Evolutionary conservation across 768 basidiomycete species (phyloP).

Genomic region (Amanita polypyramis): DNA sequence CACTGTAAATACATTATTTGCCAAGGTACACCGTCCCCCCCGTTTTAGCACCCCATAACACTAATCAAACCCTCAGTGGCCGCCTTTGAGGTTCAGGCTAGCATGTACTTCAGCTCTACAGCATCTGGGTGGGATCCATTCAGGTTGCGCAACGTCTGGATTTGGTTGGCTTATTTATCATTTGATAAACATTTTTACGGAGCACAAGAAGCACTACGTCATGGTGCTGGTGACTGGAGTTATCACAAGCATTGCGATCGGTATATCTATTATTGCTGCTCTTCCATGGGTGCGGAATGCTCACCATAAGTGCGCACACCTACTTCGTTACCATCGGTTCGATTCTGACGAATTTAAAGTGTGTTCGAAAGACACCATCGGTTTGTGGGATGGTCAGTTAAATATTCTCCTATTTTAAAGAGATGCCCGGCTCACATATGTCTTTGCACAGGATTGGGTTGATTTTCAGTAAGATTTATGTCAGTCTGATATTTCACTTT

Average conservation of each 20-base stretch:
- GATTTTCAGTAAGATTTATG: constrained; percentile 35
- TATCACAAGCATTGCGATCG: constrained; percentile 46
- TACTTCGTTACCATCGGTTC: constrained; percentile 68
- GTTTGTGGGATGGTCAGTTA: constrained; percentile 65
- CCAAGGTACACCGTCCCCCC: constrained; percentile 41
- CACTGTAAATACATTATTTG: constrained; percentile 62
- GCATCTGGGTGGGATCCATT: constrained; percentile 79
- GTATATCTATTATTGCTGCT: constrained; percentile 53
- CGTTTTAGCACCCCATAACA: background rate
- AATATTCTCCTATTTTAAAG: background rate
- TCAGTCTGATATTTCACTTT: background rate
- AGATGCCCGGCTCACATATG: constrained; percentile 6
- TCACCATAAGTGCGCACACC: constrained; percentile 59
- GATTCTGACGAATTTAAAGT: constrained; percentile 24
- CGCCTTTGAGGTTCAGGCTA: constrained; percentile 45
- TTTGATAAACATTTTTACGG: constrained; percentile 40
- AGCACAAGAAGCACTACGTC: constrained; percentile 39
- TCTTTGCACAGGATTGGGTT: constrained; percentile 30
- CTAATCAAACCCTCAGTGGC: constrained; percentile 24
- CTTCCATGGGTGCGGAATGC: constrained; percentile 75
- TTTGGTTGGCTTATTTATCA: constrained; percentile 63
- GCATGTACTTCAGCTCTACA: constrained; percentile 64
- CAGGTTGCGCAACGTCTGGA: constrained; percentile 71
- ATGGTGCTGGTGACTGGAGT: constrained; percentile 53
- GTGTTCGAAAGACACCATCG: constrained; percentile 78